These are phyloP conservation scores for Chaetothyriales sp. DNA, from an alignment of 2,329 filamentous ascomycete species.

Conservation along the genomic window DNA sequence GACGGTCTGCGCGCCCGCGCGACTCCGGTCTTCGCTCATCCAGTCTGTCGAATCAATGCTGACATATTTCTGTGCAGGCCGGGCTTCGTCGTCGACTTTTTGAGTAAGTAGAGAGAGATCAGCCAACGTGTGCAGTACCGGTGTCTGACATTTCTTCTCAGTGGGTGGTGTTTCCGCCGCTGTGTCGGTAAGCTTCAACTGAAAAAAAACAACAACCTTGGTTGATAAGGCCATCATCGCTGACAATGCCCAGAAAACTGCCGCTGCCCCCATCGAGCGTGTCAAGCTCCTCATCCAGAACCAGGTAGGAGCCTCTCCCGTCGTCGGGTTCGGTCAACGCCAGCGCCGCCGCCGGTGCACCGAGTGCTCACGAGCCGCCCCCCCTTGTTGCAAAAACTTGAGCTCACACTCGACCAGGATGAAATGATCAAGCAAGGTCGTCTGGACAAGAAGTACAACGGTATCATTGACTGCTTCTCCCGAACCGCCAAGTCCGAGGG, in stretches of 20 bases:
- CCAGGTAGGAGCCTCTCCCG: constrained; percentile 55
- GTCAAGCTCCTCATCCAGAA: constrained; percentile 99
- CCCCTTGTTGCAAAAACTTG: not conserved
- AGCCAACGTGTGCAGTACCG: constrained; percentile 22
- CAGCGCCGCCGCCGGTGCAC: not conserved
- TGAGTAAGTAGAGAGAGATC: constrained; percentile 58
- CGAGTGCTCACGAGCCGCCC: not conserved
- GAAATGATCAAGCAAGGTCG: constrained; percentile 98
- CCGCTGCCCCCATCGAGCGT: constrained; percentile 99
- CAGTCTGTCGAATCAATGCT: constrained; percentile 8
- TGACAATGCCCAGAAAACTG: constrained; percentile 53
- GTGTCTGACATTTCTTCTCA: constrained; percentile 32
- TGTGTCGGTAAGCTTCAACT: constrained; percentile 48
- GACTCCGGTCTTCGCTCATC: constrained; percentile 6
- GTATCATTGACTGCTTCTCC: constrained; percentile 89
- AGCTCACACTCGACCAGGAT: constrained; percentile 48
- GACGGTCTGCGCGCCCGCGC: not conserved
- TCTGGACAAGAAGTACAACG: constrained; percentile 92
- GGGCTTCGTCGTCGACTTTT: constrained; percentile 95
- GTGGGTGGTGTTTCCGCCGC: constrained; percentile 99
- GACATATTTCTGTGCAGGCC: constrained; percentile 26
- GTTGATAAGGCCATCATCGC: constrained; percentile 1
- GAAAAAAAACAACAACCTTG: not conserved
- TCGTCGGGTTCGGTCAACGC: not conserved
- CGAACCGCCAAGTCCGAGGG: constrained; percentile 84